phyloP scores from a whole-genome alignment of 139 green algal species.

The Coelastrella sp. region DNA sequence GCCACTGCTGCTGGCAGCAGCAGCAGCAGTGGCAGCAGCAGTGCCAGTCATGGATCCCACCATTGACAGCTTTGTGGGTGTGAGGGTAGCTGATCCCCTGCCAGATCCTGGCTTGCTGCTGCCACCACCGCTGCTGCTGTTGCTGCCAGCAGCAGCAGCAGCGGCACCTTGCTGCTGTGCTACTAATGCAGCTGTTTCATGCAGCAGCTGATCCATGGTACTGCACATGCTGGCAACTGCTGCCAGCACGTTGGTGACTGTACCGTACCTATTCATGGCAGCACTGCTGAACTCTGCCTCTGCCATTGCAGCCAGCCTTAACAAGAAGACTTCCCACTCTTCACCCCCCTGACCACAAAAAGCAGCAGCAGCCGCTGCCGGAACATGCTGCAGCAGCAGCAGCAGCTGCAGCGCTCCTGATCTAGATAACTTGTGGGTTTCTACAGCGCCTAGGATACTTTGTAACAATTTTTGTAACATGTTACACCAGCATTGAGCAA shows the following conservation, averaged over 20 bases:
- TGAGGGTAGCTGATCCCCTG: background rate
- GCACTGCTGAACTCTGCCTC: background rate
- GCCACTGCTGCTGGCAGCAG: background rate
- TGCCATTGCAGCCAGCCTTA: background rate
- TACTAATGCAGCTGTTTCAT: background rate
- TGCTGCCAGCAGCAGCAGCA: background rate
- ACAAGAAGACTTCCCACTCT: background rate
- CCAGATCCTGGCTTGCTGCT: background rate
- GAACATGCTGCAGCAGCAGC: background rate
- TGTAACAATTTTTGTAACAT: background rate
- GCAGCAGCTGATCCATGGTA: background rate
- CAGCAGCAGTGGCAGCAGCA: slow-evolving; percentile 8
- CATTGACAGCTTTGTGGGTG: background rate
- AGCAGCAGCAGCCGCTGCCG: background rate
- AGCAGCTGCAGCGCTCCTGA: background rate
- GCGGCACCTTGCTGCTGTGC: background rate
- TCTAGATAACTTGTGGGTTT: background rate
- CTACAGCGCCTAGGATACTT: background rate
- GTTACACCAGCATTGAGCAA: background rate
- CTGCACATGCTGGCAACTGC: background rate
- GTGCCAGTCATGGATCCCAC: background rate
- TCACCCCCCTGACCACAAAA: background rate
- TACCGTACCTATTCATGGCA: background rate
- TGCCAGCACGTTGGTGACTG: background rate
- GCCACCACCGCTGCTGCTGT: background rate